phyloP scores from a whole-genome alignment of 495 filamentous ascomycete species.

The Friedmanniomyces endolithicus region DNA sequence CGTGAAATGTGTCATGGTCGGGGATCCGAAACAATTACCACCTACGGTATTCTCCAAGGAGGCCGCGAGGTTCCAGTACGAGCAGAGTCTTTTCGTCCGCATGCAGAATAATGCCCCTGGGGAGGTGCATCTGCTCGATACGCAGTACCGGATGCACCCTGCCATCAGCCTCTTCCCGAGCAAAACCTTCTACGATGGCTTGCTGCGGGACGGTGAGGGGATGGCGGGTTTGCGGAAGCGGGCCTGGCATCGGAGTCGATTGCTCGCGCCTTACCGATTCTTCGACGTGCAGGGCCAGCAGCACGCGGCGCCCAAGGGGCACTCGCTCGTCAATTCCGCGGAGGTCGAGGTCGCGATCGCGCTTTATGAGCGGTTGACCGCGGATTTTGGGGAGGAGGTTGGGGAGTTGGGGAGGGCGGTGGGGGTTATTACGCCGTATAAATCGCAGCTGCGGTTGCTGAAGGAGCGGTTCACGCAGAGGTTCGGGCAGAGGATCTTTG shows the following conservation, averaged over 20 bases:
- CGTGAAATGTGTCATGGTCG: conserved; percentile 91
- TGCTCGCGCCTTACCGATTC: conserved; percentile 91
- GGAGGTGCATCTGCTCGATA: conserved; percentile 88
- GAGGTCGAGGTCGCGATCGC: conserved; percentile 76
- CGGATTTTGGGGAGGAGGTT: conserved; percentile 48
- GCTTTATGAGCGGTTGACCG: conserved; percentile 62
- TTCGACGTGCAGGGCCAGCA: conserved; percentile 91
- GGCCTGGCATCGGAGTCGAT: conserved; percentile 70
- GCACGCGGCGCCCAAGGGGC: conserved; percentile 58
- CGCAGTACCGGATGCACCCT: conserved; percentile 98
- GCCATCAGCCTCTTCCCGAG: conserved; percentile 86
- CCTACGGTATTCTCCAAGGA: conserved; percentile 91
- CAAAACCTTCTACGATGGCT: conserved; percentile 77
- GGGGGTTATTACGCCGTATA: conserved; percentile 95
- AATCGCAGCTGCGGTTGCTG: conserved; percentile 75
- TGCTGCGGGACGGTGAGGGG: conserved; percentile 66
- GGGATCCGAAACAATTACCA: conserved; percentile 92
- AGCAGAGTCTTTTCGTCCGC: conserved; percentile 93
- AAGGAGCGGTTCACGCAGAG: conserved; percentile 53
- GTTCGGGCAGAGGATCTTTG: conserved; percentile 64
- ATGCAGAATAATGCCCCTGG: conserved; percentile 87
- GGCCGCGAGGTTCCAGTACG: conserved; percentile 85
- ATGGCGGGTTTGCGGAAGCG: conserved; percentile 64
- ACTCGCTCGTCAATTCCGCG: conserved; percentile 79
- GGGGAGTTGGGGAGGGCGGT: conserved; percentile 66